Conservation (phyloP, 2,329 filamentous ascomycete genomes). For the Aspergillus novofumigatus region DNA sequence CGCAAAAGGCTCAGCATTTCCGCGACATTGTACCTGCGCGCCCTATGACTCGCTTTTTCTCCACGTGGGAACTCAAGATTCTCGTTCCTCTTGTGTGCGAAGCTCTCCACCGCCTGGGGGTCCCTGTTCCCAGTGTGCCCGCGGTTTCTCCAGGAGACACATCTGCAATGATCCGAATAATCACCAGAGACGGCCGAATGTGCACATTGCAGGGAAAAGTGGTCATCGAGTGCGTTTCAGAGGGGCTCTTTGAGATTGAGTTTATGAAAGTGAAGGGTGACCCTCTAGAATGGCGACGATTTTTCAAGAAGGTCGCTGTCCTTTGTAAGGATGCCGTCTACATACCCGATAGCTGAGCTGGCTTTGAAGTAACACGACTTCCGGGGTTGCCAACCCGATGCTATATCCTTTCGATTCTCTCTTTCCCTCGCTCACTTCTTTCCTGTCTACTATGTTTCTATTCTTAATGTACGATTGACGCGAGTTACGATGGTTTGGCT, state of each 20-base stretch:
- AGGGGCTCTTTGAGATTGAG: slow-evolving; percentile 72
- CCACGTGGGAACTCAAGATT: slow-evolving; percentile 67
- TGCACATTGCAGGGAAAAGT: slow-evolving; percentile 43
- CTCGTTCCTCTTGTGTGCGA: slow-evolving; percentile 76
- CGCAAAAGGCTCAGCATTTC: slow-evolving; percentile 84
- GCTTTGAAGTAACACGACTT: neutral
- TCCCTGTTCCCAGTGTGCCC: slow-evolving; percentile 59
- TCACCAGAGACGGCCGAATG: slow-evolving; percentile 57
- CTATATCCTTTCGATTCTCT: neutral
- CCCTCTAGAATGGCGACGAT: slow-evolving; percentile 89
- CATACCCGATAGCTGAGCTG: slow-evolving; percentile 45
- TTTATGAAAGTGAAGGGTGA: slow-evolving; percentile 96
- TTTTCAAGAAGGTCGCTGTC: slow-evolving; percentile 94
- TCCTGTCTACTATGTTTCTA: neutral
- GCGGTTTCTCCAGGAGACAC: slow-evolving; percentile 46
- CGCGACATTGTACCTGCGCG: slow-evolving; percentile 85
- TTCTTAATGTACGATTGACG: slow-evolving; percentile 15
- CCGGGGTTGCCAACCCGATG: neutral
- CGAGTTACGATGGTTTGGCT: slow-evolving; percentile 10
- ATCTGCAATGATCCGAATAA: slow-evolving; percentile 65
- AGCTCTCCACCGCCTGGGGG: slow-evolving; percentile 78
- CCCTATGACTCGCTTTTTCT: slow-evolving; percentile 88
- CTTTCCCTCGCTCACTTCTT: slow-evolving; percentile 3
- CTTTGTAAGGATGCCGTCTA: slow-evolving; percentile 82
- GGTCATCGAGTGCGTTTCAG: slow-evolving; percentile 42